Evolutionary conservation across 2,329 filamentous ascomycete species (phyloP), one percentile per base, ranked within the genome.

Genomic region (Aspergillus cejpii): DNA sequence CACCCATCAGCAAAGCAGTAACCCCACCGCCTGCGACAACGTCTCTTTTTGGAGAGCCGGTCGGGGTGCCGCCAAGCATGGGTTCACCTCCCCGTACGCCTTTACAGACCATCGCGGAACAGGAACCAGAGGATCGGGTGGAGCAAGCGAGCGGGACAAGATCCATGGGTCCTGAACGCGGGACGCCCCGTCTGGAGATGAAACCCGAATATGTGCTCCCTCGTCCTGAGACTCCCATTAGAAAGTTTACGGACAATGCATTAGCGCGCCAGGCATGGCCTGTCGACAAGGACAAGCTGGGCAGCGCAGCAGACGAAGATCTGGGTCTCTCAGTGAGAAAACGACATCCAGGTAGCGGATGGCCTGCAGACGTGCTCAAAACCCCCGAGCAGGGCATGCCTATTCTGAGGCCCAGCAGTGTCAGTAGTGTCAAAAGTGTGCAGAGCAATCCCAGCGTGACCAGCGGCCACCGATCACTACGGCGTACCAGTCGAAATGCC

Each of bases 401-500:
- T 12, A 56, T 63, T 17, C 43, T 65, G 47, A 62, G 55, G 43
- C 60, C 61, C 20, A 65, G 54, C 53, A 87, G 82, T 63, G 65
- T 74, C 50, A 61, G 71, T 53, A 81, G 75, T 66, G 72, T 75
- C 48, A 41, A 44, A 37, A 54, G 53, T 15, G 38, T 79, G 63
- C 41, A 44, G 39, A 56, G 54, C 39, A 36, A 79, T 64, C 43
- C 37, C 38, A 49, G 61, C 75, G 28, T 33, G n/a, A 45, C 23
- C 23, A 40, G 31, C 17, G 44, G 17, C 24, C 38, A 46, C 7
- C 47, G 49, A 33, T 51, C 84, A 38, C 76, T 92, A 49, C 79
- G 88, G 59, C 80, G 87, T 52, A 77, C 79, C 51, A 81, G 83
- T 56, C 73, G 76, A 39, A 77, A 74, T 64, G 62, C 83, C 66